These are phyloP conservation scores for Fusarium redolens DNA, from an alignment of 2,329 filamentous ascomycete species.

Conservation along the genomic window DNA sequence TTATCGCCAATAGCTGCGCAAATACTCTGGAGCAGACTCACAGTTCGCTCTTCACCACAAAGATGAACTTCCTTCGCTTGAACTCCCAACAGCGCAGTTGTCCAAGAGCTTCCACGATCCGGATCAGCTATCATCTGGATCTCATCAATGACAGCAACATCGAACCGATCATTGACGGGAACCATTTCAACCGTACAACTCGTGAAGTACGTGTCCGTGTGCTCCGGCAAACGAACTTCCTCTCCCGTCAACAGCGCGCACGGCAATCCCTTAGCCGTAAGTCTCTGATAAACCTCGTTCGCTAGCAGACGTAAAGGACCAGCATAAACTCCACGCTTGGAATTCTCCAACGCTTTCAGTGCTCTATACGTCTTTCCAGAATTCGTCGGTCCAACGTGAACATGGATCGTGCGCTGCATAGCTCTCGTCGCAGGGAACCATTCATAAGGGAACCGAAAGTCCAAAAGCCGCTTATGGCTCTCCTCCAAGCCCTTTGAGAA, in stretches of 20 bases:
- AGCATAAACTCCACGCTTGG: conserved; percentile 84
- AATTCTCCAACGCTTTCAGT: conserved; percentile 82
- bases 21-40: conserved; percentile 81
- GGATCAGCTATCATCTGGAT: conserved; percentile 94
- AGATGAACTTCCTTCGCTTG: conserved; percentile 91
- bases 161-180: conserved; percentile 67
- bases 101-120: conserved; percentile 94
- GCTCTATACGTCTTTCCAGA: conserved; percentile 98
- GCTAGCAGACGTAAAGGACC: conserved; percentile 89
- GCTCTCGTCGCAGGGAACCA: conserved; percentile 90
- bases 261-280: conserved; percentile 78
- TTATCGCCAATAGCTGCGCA: conserved; percentile 85
- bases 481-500: conserved; percentile 67
- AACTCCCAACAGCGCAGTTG: conserved; percentile 86
- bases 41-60: conserved; percentile 87
- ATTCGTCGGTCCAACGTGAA: conserved; percentile 97
- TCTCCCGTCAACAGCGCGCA: conserved; percentile 92
- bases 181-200: conserved; percentile 96
- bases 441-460: conserved; percentile 88
- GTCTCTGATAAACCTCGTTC: conserved; percentile 92
- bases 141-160: conserved; percentile 97
- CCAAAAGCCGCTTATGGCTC: conserved; percentile 75
- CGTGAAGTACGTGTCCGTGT: conserved; percentile 68
- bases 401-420: conserved; percentile 84
- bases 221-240: conserved; percentile 78